phyloP scores from a whole-genome alignment of 768 basidiomycete species.

The Boletus pseudo-olivaceus region DNA sequence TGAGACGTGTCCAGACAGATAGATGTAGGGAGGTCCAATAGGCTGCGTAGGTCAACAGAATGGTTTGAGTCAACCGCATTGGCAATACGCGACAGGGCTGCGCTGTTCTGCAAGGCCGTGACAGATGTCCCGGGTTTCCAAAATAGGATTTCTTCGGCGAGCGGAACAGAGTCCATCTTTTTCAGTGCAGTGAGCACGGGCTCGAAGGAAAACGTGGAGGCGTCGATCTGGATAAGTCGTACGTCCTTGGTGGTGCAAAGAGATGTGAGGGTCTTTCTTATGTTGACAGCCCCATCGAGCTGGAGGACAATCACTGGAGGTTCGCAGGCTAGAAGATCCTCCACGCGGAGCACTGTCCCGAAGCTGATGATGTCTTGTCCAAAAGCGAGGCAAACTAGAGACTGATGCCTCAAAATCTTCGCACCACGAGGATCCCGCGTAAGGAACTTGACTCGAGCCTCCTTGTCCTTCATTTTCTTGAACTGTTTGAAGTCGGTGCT shows the following conservation, averaged over 20 bases:
- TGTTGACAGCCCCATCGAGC: constrained; percentile 41
- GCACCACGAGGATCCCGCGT: constrained; percentile 29
- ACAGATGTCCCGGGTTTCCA: constrained; percentile 38
- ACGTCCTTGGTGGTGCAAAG: constrained; percentile 34
- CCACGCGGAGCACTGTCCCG: constrained; percentile 52
- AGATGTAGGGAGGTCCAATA: constrained; percentile 34
- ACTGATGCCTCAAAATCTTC: constrained; percentile 50
- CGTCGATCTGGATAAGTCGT: constrained; percentile 53
- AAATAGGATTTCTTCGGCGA: constrained; percentile 48
- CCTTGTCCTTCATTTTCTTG: constrained; percentile 17
- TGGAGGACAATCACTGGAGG: constrained; percentile 54
- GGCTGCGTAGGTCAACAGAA: constrained; percentile 34
- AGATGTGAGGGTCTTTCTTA: constrained; percentile 34
- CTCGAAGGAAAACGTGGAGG: constrained; percentile 57
- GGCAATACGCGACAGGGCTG: constrained; percentile 19
- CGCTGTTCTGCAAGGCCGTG: neutral
- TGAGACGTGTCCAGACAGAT: constrained; percentile 54
- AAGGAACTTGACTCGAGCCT: constrained; percentile 35
- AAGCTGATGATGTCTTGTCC: constrained; percentile 50
- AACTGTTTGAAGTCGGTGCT: constrained; percentile 34
- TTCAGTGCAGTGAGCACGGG: constrained; percentile 56
- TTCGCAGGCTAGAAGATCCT: constrained; percentile 43
- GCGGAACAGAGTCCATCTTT: constrained; percentile 36
- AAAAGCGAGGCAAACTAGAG: constrained; percentile 48
- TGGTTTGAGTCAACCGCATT: constrained; percentile 28